A percentile compares a stretch with the other conserved stretches of the same genome.
Evolutionary conservation across 2,329 filamentous ascomycete species (phyloP).

Genomic region (Chaetomium olivaceum): DNA sequence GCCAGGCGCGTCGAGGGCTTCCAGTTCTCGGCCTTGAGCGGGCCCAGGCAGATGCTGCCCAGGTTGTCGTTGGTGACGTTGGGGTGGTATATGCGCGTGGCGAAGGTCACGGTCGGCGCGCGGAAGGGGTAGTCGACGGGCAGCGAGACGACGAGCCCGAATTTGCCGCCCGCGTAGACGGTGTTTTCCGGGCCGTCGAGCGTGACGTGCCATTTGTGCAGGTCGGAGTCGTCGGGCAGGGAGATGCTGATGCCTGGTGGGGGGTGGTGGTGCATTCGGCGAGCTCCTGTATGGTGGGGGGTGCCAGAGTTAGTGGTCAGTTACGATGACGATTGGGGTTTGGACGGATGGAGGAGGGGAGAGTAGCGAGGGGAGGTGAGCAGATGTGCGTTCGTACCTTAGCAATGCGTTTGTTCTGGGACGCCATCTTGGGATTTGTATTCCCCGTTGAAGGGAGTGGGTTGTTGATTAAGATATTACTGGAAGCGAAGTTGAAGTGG

Average conservation of each 20-base stretch:
- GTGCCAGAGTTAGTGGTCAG: neutral
- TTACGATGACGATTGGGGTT: neutral
- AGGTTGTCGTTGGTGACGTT: conserved; percentile 87
- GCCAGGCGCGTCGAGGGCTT: conserved; percentile 80
- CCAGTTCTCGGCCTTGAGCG: conserved; percentile 86
- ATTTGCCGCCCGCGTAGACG: conserved; percentile 65
- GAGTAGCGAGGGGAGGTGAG: too few relatives aligned
- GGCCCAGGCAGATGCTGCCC: conserved; percentile 81
- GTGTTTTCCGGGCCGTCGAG: conserved; percentile 48
- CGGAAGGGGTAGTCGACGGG: conserved; percentile 89
- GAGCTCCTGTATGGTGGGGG: conserved; percentile 48
- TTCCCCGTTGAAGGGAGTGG: too few relatives aligned
- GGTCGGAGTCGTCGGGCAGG: conserved; percentile 49
- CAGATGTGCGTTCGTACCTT: conserved; percentile 21
- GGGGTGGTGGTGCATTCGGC: conserved; percentile 51
- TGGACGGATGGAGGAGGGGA: too few relatives aligned
- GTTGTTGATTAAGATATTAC: neutral
- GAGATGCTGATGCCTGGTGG: conserved; percentile 50
- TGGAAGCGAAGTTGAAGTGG: neutral
- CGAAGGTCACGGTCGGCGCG: conserved; percentile 75
- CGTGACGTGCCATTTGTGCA: conserved; percentile 55
- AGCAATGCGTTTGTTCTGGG: conserved; percentile 28
- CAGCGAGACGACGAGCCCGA: conserved; percentile 70
- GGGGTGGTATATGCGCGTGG: conserved; percentile 91
- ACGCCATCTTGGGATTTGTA: conserved; percentile 25